Base-by-base conservation (phyloP, 306 rosid genomes). In the Potentilla sterilis region DNA sequence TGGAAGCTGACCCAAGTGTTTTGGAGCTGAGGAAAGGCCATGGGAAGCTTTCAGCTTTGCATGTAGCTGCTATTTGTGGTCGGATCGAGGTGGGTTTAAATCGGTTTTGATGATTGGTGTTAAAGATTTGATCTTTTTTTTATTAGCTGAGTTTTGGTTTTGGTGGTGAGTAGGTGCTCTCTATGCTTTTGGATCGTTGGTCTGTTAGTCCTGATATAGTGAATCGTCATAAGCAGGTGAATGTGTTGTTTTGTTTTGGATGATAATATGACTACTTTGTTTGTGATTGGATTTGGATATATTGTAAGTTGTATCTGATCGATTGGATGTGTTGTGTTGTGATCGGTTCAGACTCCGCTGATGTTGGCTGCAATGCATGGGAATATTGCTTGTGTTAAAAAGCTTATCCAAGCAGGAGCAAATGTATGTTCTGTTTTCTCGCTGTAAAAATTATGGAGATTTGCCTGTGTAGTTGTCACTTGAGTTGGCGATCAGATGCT, bases 351-450 rank as follows among this genome's bases (percentile, higher is more conserved):
- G 97, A 93, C 97, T 15, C 96, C 98, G 5, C 83, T 91, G 38
- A 93, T 93, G 96, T 79, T 91, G 91, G 98, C 98, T 74, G 89
- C 84, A 78, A 91, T 89, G 90, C 86, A 86, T 64, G 98, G 98
- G 81, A 88, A 85, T 78, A 86, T 85, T 28, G 79, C 84, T 11
- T 88, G 96, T 35, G 92, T 81, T 78, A 83, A 82, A 68, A 88
- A 73, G 83, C 97, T 93, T 43, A 84, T 91, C 83, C 81, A 86
- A 69, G 93, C 96, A 1, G 96, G 96, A 87, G 96, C 98, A 47
- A 91, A 91, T 85, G 98, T 93, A 82, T 69, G 93, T 81, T 32
- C 61, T 21, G 61, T 43, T 57, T 77, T 22, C 65, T 44, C 64
- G 67, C 3, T 77, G 37, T 69, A 64, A 13, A 46, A 66, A 72